Base-by-base conservation (phyloP, 1,284 basidiomycete species). In the Boletus chippewaensis region DNA sequence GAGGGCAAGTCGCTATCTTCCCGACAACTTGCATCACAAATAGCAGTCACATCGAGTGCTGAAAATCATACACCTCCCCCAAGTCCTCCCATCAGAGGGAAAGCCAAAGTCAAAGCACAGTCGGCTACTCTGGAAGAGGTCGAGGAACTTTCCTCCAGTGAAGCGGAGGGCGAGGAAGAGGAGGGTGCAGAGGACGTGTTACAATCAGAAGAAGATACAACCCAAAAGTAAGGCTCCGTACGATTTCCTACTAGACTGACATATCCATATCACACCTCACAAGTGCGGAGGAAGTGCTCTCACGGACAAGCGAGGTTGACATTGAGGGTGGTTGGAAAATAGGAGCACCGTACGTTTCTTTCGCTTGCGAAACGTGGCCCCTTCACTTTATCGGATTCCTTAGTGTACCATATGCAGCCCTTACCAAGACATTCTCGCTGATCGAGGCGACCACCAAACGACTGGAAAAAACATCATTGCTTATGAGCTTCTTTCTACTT, bases 401-500 rank as follows among this genome's bases (percentile, higher is more conserved):
- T 56, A 95, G 94, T 2, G 87, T 98, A 11, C 95, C 96, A 0
- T 99, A 99, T 67, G 85, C 91, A 9, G 91, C 94, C 2, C 78
- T 99, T 24, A 84, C 93, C 1, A 84, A 91, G 55, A 84, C 90
- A 0, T 99, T 99, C 65, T 79, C 84, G 29, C 74, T 90, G 47
- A 98, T 99, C 57, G 95, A 97, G 68, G 83, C 84, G 2, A 99
- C 96, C 1, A 97, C 95, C 2, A 99, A 98, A 65, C 88, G 96
- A 7, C 73, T 98, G 35, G 94, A 96, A 68, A 99, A 98, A 68
- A 90, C 84, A 5, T 81, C 92, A 1, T 75, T 93, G 54, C 78
- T 99, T 24, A 98, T 93, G 0, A 78, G 88, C 1, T 91, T 98
- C 65, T 76, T 99, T 35, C 73, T 93, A 4, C 81, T 95, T 11